These are phyloP conservation scores for Candida fluviatilis DNA, from an alignment of 805 yeast species.

Conservation along the genomic window DNA sequence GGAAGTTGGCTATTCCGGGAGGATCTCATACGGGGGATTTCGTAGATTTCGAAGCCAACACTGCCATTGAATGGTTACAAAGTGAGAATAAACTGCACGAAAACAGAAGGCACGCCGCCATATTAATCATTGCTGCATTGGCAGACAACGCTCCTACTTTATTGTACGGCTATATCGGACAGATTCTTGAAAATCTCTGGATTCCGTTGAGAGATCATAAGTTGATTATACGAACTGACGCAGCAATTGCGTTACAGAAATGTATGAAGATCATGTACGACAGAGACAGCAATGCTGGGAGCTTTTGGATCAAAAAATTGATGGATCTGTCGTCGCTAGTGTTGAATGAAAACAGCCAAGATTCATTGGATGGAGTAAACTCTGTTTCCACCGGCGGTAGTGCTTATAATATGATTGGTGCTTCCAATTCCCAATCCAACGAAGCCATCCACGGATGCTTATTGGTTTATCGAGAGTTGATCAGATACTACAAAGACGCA, in stretches of 20 bases:
- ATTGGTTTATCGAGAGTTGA: conserved; percentile 74
- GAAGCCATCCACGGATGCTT: conserved; percentile 88
- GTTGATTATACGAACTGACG: conserved; percentile 69
- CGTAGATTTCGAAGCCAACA: conserved; percentile 86
- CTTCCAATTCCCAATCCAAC: conserved; percentile 24
- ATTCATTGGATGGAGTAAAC: conserved; percentile 7
- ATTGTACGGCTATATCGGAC: conserved; percentile 70
- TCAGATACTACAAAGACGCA: conserved; percentile 63
- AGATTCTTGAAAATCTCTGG: conserved; percentile 82
- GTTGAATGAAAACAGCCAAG: conserved; percentile 32
- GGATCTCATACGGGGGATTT: conserved; percentile 87
- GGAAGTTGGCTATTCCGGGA: conserved; percentile 84
- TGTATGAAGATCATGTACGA: conserved; percentile 77
- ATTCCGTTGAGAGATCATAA: conserved; percentile 79
- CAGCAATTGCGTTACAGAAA: conserved; percentile 74
- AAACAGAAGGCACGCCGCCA: conserved; percentile 85
- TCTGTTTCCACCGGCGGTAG: conserved; percentile 10
- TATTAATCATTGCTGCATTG: conserved; percentile 73
- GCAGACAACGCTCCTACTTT: conserved; percentile 86
- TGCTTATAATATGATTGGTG: conserved; percentile 18
- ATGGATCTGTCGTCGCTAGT: conserved; percentile 65
- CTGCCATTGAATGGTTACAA: conserved; percentile 87
- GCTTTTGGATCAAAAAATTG: conserved; percentile 70
- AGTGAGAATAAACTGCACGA: conserved; percentile 74
- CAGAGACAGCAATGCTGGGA: conserved; percentile 67